phyloP scores from a whole-genome alignment of 163 green algal species.

The Smithsoniella earleae region DNA sequence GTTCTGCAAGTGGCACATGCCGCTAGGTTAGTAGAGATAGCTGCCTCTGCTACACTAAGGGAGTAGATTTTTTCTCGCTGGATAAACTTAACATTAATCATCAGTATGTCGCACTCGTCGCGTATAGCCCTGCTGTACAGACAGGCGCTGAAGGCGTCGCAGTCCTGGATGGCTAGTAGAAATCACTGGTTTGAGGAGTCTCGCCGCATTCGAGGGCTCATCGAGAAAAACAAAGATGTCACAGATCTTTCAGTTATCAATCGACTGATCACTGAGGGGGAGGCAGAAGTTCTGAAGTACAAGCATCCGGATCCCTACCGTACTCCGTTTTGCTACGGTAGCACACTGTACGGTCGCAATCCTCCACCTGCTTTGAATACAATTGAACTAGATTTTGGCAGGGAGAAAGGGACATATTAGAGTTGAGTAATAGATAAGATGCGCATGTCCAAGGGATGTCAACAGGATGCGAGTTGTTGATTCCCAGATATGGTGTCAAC shows the following conservation, averaged over 20 bases:
- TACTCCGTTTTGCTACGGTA: conserved; percentile 22
- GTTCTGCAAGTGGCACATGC: too few species aligned
- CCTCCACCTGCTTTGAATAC: background rate
- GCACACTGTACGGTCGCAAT: conserved; percentile 22
- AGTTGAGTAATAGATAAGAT: too few species aligned
- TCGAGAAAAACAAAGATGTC: conserved; percentile 13
- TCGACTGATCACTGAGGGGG: conserved; percentile 18
- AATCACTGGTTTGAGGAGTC: conserved; percentile 21
- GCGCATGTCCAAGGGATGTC: too few species aligned
- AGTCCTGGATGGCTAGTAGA: conserved; percentile 21
- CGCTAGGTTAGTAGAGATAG: too few species aligned
- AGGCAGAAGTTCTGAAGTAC: background rate
- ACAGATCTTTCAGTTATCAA: conserved; percentile 12
- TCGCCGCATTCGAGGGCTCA: background rate
- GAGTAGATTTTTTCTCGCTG: too few species aligned
- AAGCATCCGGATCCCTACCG: conserved; percentile 27
- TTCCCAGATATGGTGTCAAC: too few species aligned
- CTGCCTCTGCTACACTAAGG: too few species aligned
- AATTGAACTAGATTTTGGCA: conserved; percentile 20
- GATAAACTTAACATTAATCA: too few species aligned
- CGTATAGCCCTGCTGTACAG: conserved; percentile 16
- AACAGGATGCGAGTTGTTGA: too few species aligned
- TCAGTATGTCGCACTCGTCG: background rate
- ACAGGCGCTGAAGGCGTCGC: background rate
- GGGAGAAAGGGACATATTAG: conserved; percentile 23